A percentile compares a stretch with the other conserved stretches of the same genome.
Evolutionary conservation across 2,329 filamentous ascomycete genomes (phyloP).

Genomic region (Ophiostoma pallidulum): DNA sequence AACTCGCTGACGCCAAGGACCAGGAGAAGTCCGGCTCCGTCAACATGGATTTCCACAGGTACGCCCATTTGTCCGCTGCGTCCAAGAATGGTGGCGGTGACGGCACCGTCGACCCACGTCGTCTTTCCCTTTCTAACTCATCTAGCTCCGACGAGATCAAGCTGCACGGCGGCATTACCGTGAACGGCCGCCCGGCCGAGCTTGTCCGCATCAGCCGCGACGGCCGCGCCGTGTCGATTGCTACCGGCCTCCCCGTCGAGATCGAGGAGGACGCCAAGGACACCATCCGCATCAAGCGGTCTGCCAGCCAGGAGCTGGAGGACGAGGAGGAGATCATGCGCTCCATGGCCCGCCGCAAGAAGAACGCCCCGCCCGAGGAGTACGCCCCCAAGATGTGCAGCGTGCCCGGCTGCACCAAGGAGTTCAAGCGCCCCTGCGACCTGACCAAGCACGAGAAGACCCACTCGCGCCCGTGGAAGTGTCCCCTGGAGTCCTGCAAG

Average conservation of each 20-base stretch:
- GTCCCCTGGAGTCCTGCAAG: conserved; percentile 71
- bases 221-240: conserved; percentile 70
- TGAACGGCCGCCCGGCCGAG: conserved; percentile 75
- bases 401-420: conserved; percentile 69
- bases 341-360: conserved; percentile 93
- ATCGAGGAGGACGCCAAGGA: conserved; percentile 38
- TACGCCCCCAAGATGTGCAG: conserved; percentile 70
- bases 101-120: conserved; percentile 13
- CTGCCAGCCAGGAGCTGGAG: conserved; percentile 57
- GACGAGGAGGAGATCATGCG: conserved; percentile 78
- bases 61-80: conserved; percentile 24
- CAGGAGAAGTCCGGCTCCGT: conserved; percentile 37
- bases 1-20: conserved; percentile 62
- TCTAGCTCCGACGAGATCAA: conserved; percentile 57
- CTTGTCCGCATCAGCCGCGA: conserved; percentile 73
- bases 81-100: too few species aligned
- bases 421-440: conserved; percentile 95
- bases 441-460: conserved; percentile 98
- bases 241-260: conserved; percentile 57
- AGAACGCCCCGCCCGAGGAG: conserved; percentile 79
- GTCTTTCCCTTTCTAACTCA: conserved; percentile 5
- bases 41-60: conserved; percentile 50
- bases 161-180: conserved; percentile 69
- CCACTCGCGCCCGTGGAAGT: conserved; percentile 94
- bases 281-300: conserved; percentile 52